Conservation (phyloP, 2,329 filamentous ascomycete genomes). For the Parascedosporium putredinis region DNA sequence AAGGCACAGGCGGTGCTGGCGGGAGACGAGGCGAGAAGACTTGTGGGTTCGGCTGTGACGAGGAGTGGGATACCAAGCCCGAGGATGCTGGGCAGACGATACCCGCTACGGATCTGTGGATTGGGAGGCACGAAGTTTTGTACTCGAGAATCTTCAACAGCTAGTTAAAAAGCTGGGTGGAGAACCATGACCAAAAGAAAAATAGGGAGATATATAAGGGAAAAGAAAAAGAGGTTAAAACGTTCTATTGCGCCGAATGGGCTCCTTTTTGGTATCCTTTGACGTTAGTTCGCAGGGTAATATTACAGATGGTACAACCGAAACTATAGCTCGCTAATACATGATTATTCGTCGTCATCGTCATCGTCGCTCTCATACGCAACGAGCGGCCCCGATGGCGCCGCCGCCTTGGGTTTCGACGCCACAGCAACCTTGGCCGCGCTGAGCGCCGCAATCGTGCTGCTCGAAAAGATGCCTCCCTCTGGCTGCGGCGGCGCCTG, state of each 20-base stretch:
- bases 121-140: constrained; percentile 70
- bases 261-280: constrained; percentile 6
- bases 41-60: constrained; percentile 47
- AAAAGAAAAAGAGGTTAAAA: constrained; percentile 11
- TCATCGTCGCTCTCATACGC: constrained; percentile 79
- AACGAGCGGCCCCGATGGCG: constrained; percentile 61
- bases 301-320: constrained; percentile 9
- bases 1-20: constrained; percentile 67
- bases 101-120: constrained; percentile 72
- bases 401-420: constrained; percentile 41
- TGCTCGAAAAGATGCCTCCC: constrained; percentile 70
- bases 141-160: constrained; percentile 86
- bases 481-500: constrained; percentile 26
- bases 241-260: too few species aligned
- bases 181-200: too few species aligned
- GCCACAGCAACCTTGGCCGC: constrained; percentile 42
- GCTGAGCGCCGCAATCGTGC: constrained; percentile 70
- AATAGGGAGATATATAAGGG: too few species aligned
- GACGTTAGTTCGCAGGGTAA: constrained; percentile 2
- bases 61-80: constrained; percentile 47
- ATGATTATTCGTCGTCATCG: constrained; percentile 35
- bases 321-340: too few species aligned
- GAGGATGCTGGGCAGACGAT: constrained; percentile 65
- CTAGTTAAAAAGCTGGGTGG: too few species aligned
- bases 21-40: constrained; percentile 41